These are phyloP conservation scores for Aspergillus asperescens DNA, from an alignment of 495 filamentous ascomycete species.

Conservation along the genomic window DNA sequence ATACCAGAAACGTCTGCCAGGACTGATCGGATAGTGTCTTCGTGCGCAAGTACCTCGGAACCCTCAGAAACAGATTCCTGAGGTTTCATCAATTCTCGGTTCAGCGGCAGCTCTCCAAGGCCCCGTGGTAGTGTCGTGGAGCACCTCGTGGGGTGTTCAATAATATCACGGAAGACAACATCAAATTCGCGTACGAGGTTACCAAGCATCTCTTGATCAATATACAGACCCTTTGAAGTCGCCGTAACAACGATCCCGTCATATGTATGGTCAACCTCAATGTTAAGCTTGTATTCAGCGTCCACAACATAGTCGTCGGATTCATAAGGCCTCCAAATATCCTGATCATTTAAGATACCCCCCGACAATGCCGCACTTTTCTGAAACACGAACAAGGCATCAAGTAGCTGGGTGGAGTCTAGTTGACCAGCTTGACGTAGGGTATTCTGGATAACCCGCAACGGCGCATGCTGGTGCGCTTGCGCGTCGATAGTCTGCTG, in stretches of 20 bases:
- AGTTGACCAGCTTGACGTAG: constrained; percentile 25
- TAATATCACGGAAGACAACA: constrained; percentile 35
- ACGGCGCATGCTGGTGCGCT: constrained; percentile 45
- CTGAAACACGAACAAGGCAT: constrained; percentile 83
- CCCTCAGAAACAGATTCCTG: background rate
- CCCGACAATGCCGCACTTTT: constrained; percentile 29
- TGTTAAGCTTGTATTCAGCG: constrained; percentile 44
- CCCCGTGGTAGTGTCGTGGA: constrained; percentile 19
- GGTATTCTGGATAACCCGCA: constrained; percentile 22
- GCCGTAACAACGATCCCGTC: constrained; percentile 35
- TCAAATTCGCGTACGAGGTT: constrained; percentile 46
- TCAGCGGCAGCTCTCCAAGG: constrained; percentile 23
- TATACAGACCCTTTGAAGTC: constrained; percentile 17
- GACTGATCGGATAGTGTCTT: constrained; percentile 52
- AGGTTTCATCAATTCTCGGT: background rate
- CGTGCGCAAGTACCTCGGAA: constrained; percentile 21
- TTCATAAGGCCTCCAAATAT: constrained; percentile 53
- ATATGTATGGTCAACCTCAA: constrained; percentile 21
- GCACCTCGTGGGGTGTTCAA: constrained; percentile 26
- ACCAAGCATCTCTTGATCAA: constrained; percentile 36
- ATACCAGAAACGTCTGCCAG: constrained; percentile 61
- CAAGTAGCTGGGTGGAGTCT: constrained; percentile 52
- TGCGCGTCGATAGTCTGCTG: constrained; percentile 67
- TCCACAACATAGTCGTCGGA: constrained; percentile 65
- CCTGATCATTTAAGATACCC: constrained; percentile 17